phyloP scores from a whole-genome alignment of 441 rosid species.

The Sinapis alba region DNA sequence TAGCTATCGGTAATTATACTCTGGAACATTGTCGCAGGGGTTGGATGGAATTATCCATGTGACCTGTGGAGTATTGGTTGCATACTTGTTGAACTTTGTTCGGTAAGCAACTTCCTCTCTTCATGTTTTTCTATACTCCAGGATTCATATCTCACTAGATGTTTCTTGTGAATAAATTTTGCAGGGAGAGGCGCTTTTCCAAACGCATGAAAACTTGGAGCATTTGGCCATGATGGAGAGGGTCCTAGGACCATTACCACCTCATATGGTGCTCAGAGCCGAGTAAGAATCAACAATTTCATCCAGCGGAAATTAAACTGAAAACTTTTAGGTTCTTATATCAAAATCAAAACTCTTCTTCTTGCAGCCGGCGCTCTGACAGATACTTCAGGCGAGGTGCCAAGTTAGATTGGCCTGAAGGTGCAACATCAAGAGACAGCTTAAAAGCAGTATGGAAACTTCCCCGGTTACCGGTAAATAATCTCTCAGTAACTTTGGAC shows the following conservation, averaged over 20 bases:
- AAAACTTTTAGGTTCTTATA: conserved; percentile 19
- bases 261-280: conserved; percentile 71
- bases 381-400: conserved; percentile 76
- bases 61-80: conserved; percentile 96
- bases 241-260: conserved; percentile 85
- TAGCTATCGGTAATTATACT: background rate
- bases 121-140: background rate
- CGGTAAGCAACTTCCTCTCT: conserved; percentile 52
- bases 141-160: conserved; percentile 6
- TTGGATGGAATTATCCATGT: conserved; percentile 97
- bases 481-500: background rate
- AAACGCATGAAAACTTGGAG: conserved; percentile 93
- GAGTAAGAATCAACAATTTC: conserved; percentile 56
- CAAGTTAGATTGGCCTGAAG: conserved; percentile 89
- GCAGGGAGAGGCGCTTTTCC: conserved; percentile 95
- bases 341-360: conserved; percentile 26
- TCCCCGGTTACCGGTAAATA: conserved; percentile 72
- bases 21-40: conserved; percentile 47
- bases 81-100: conserved; percentile 90
- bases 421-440: conserved; percentile 87
- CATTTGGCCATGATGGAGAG: conserved; percentile 98
- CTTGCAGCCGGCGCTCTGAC: conserved; percentile 73
- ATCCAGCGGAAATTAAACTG: conserved; percentile 8
- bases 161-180: conserved; percentile 13
- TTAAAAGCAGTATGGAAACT: conserved; percentile 81